phyloP scores from a whole-genome alignment of 257 asterid species.

The Solanum sparsipilum region DNA sequence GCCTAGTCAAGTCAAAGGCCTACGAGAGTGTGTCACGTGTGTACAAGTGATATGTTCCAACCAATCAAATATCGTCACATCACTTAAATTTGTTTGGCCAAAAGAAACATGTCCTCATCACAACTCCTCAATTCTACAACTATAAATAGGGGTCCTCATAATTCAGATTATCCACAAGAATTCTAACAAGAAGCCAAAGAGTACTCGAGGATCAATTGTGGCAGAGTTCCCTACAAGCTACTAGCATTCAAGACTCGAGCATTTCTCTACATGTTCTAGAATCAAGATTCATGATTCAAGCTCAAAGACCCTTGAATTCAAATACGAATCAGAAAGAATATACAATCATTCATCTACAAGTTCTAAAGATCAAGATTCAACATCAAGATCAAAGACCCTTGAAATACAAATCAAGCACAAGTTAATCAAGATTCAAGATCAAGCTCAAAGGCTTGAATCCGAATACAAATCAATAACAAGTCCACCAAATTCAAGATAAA shows the following conservation, averaged over 20 bases:
- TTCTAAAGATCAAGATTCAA: no score
- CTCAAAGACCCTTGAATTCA: background rate
- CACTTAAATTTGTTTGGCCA: no score
- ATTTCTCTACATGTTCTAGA: background rate
- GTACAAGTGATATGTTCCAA: background rate
- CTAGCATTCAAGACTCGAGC: background rate
- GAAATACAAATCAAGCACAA: background rate
- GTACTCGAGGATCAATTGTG: background rate
- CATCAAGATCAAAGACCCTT: background rate
- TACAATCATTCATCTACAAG: background rate
- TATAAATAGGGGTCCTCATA: background rate
- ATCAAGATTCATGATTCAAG: background rate
- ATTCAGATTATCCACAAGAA: background rate
- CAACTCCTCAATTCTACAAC: background rate
- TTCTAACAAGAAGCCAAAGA: background rate
- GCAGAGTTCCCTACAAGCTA: background rate
- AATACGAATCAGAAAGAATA: background rate
- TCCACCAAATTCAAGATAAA: background rate
- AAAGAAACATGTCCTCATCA: background rate
- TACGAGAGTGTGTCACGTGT: background rate
- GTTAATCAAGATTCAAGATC: background rate
- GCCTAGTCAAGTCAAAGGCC: background rate
- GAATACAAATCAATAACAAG: background rate
- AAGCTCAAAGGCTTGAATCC: background rate
- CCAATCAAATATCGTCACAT: no score